Evolutionary conservation across 805 yeast genomes (phyloP).

Genomic region (Candida dajiaensis): DNA sequence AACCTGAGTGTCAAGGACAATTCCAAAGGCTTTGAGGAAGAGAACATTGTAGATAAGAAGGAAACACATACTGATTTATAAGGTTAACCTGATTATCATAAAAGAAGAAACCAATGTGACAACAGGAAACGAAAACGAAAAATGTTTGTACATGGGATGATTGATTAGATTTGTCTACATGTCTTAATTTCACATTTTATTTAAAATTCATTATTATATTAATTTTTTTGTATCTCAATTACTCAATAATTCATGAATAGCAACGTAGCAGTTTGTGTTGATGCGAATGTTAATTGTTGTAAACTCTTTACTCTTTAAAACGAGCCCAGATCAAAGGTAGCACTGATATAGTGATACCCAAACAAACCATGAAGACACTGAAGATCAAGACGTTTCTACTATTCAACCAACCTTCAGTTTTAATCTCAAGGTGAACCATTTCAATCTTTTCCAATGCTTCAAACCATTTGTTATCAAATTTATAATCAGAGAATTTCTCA

Average conservation of each 20-base stretch:
- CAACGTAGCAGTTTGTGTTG: background rate
- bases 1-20: background rate
- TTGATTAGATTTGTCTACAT: background rate
- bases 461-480: conserved; percentile 54
- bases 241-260: background rate
- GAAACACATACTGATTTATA: conserved; percentile 20
- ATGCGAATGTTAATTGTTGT: background rate
- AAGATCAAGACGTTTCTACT: conserved; percentile 1
- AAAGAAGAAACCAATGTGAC: background rate
- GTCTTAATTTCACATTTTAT: background rate
- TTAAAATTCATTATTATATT: background rate
- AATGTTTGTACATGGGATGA: background rate
- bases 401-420: background rate
- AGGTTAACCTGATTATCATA: background rate
- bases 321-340: background rate
- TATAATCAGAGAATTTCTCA: conserved; percentile 55
- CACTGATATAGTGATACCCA: background rate
- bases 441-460: conserved; percentile 13
- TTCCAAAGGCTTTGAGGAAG: background rate
- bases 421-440: background rate
- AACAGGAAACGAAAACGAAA: background rate
- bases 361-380: background rate
- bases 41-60: conserved; percentile 16
- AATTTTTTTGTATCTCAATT: background rate
- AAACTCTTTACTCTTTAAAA: background rate